Evolutionary conservation across 352 stramenopile genomes (phyloP).

Genomic region (Pythium volutum): DNA sequence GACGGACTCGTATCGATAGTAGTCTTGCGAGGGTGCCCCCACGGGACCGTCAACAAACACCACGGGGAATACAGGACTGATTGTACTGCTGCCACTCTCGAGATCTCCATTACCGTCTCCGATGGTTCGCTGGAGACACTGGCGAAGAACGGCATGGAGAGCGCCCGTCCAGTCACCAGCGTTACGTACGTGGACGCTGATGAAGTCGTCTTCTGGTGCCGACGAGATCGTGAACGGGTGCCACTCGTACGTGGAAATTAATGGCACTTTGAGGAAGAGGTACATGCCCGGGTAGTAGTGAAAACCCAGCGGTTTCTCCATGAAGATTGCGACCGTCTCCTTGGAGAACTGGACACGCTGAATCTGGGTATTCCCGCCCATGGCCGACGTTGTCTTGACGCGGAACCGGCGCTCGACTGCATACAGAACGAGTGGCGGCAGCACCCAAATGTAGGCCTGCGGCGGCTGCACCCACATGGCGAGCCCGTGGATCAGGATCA

Average conservation of each 20-base stretch:
- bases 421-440: constrained; percentile 8
- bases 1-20: constrained; percentile 20
- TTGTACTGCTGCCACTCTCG: constrained; percentile 67
- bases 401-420: constrained; percentile 16
- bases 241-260: constrained; percentile 60
- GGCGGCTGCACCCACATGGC: constrained; percentile 10
- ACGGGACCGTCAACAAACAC: constrained; percentile 26
- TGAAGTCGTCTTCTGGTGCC: constrained; percentile 42
- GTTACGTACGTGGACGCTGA: constrained; percentile 34
- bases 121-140: not conserved
- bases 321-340: constrained; percentile 5
- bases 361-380: constrained; percentile 33
- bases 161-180: constrained; percentile 32
- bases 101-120: not conserved
- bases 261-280: constrained; percentile 44
- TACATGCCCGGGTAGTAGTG: constrained; percentile 34
- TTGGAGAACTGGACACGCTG: not conserved
- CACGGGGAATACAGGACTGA: constrained; percentile 49
- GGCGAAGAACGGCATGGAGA: constrained; percentile 11
- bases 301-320: constrained; percentile 16
- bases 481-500: constrained; percentile 8
- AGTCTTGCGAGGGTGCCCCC: constrained; percentile 19
- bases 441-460: constrained; percentile 13
- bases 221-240: constrained; percentile 89
- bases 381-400: constrained; percentile 18